phyloP scores from a whole-genome alignment of 179 eudicot genomes.

The Silene vulgaris region DNA sequence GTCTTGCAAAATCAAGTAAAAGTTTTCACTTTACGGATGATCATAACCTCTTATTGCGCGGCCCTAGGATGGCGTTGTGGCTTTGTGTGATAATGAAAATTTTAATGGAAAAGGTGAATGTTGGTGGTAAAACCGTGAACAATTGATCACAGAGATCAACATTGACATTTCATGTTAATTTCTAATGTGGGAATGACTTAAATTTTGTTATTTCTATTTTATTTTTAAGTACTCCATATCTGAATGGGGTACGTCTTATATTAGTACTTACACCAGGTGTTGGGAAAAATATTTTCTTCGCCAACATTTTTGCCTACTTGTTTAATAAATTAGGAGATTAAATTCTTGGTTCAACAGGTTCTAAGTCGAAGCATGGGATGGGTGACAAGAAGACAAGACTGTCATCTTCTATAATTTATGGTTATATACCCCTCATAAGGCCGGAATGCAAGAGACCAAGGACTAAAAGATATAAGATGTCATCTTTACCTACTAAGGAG shows the following conservation, averaged over 20 bases:
- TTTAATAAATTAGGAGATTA: not conserved
- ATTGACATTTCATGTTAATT: not conserved
- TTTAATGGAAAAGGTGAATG: not conserved
- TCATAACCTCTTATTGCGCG: not conserved
- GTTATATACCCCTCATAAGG: conserved; percentile 1
- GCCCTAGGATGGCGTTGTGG: not conserved
- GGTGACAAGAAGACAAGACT: conserved; percentile 4
- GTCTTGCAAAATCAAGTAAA: not conserved
- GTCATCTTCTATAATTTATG: not conserved
- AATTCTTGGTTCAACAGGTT: not conserved
- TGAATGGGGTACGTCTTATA: too few relatives aligned
- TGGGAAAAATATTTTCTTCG: not conserved
- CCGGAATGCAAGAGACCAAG: conserved; percentile 19
- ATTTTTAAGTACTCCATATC: too few relatives aligned
- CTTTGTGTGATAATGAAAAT: not conserved
- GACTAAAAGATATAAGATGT: conserved; percentile 10
- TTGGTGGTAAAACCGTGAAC: not conserved
- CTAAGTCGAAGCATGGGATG: not conserved
- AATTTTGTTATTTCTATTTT: too few relatives aligned
- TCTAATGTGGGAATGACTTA: not conserved
- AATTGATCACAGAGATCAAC: not conserved
- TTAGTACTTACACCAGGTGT: too few relatives aligned
- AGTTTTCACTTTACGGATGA: not conserved
- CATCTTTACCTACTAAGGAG: not conserved
- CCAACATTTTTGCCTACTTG: not conserved